Base-by-base conservation (phyloP, 148 eudicot genomes). In the Rhododendron ovatum region DNA sequence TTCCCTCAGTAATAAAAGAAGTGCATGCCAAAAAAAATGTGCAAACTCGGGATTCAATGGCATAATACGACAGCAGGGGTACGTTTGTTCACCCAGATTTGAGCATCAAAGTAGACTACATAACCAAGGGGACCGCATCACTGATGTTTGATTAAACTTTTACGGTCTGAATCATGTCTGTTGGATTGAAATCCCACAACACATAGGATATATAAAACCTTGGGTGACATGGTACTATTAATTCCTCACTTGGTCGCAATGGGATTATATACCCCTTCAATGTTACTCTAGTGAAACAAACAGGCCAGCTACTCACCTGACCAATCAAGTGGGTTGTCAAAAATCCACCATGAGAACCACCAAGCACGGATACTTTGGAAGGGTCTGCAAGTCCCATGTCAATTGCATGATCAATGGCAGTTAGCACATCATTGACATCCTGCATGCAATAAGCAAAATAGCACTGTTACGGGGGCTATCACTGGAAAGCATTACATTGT, bases 301-400 rank as follows among this genome's bases (percentile, higher is more conserved):
- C 41, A 14, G 76, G 39, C 22, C 8, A 59, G 65, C 45, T 15
- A 57, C n/a, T 57, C 28, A 95, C 98, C 98, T 96, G 99, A 82
- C 99, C 99, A 87, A 96, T 96, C 88, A 95, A 95, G 89, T 96
- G 99, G 76, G 99, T 94, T 55, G 98, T 90, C 91, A 96, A 88
- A 86, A 96, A 96, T 65, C 99, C 99, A 87, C 99, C 99, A 93
- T 96, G 99, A 84, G 98, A 96, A 82, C 94, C 94, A 84, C 98
- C 99, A 80, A 94, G 87, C 82, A 96, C 96, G 59, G 91, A 83
- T 86, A 95, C 90, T 89, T 94, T 95, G 37, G 93, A 93, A 67
- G 96, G 94, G 87, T 92, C 93, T 13, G 93, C 99, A 83, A 96
- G 92, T 87, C 94, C 93, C 89, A 86, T 89, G 86, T 92, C 92